Evolutionary conservation across 208 protist genomes (phyloP).

Genomic region (Tritrichomonas musculus): DNA sequence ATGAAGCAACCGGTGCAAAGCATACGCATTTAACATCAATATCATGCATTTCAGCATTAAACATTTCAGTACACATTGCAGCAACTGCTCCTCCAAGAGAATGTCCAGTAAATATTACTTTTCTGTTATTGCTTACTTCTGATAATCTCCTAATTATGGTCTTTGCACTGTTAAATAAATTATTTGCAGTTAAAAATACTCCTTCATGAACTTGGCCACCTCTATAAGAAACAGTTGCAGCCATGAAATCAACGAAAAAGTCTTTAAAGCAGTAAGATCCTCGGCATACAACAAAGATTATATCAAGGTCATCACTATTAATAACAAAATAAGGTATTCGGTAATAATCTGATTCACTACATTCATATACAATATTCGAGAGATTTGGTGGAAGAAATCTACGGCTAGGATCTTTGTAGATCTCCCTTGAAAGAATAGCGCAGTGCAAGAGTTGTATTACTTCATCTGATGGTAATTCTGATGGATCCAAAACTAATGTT

Average conservation of each 20-base stretch:
- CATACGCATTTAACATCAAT: background rate
- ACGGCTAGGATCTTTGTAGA: background rate
- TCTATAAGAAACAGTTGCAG: background rate
- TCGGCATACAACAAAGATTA: background rate
- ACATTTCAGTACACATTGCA: background rate
- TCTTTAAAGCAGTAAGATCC: background rate
- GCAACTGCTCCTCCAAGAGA: background rate
- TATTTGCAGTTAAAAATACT: background rate
- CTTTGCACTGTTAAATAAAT: background rate
- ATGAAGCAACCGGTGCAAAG: background rate
- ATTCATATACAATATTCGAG: background rate
- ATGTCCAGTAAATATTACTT: background rate
- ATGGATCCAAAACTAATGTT: background rate
- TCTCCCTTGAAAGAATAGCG: background rate
- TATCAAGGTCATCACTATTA: background rate
- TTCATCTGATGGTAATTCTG: background rate
- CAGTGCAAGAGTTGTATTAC: background rate
- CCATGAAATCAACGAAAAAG: background rate
- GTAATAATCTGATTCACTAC: background rate
- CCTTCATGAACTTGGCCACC: background rate
- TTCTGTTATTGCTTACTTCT: background rate
- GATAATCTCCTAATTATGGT: background rate
- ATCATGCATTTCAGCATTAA: background rate
- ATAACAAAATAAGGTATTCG: background rate
- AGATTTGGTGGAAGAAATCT: background rate